Evolutionary conservation across 306 rosid species (phyloP).

Genomic region (Ormosia emarginata): DNA sequence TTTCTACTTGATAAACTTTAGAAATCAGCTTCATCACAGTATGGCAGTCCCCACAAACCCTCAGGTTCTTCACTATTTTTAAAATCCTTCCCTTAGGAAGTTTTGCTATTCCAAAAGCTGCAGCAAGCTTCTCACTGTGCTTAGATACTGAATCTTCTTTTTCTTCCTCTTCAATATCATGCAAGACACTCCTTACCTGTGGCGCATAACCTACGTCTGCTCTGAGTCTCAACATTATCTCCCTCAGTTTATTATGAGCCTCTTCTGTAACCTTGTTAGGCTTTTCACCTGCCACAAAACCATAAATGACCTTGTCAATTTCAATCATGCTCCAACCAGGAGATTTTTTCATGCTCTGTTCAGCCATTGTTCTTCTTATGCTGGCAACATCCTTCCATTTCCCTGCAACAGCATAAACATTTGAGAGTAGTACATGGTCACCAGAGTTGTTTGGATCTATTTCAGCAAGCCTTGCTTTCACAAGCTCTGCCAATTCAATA

Average conservation of each 20-base stretch:
- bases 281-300: constrained; percentile 71
- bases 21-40: constrained; percentile 78
- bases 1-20: constrained; percentile 60
- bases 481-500: constrained; percentile 61
- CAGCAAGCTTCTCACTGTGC: constrained; percentile 90
- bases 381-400: constrained; percentile 78
- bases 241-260: constrained; percentile 64
- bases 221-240: constrained; percentile 62
- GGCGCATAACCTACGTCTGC: constrained; percentile 57
- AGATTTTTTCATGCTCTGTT: constrained; percentile 51
- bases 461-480: constrained; percentile 62
- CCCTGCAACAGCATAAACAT: constrained; percentile 69
- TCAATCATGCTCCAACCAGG: constrained; percentile 89
- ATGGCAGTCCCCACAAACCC: constrained; percentile 82
- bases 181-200: constrained; percentile 61
- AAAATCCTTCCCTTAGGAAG: constrained; percentile 46
- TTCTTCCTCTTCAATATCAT: constrained; percentile 85
- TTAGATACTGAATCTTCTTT: constrained; percentile 69
- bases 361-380: constrained; percentile 65
- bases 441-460: constrained; percentile 73
- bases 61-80: constrained; percentile 77
- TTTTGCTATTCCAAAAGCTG: constrained; percentile 77
- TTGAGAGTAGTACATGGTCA: constrained; percentile 79
- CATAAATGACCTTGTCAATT: constrained; percentile 63
- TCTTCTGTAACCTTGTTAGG: constrained; percentile 49